Evolutionary conservation across 495 filamentous ascomycete species (phyloP), one percentile per base, ranked within the genome.

Genomic region (Xylaria grammica): DNA sequence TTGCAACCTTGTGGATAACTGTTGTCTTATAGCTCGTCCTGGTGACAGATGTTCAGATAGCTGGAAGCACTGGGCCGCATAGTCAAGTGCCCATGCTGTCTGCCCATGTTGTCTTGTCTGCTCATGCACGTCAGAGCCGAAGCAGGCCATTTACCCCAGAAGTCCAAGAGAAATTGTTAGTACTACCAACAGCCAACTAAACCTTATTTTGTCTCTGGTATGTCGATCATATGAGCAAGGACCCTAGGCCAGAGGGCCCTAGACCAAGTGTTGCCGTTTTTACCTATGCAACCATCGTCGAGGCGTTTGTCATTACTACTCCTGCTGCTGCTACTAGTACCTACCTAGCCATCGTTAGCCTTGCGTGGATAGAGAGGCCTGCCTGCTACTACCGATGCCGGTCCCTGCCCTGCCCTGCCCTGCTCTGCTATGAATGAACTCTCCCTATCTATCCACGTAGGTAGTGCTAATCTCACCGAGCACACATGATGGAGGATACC

Each of bases 81-180:
- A 46, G 42, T 59, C 56, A 59, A 59, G 56, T 59, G 56, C 11
- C 27, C n/a, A 45, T 56, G n/a, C n/a, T n/a, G n/a, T n/a, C n/a
- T n/a, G n/a, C n/a, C n/a, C n/a, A n/a, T n/a, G n/a, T n/a, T n/a
- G n/a, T n/a, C n/a, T n/a, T n/a, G n/a, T n/a, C n/a, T n/a, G n/a
- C n/a, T n/a, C n/a, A 58, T 59, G 56, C 56, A 59, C 56, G 40
- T 48, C 56, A 59, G 36, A 34, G 19, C 34, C 4, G 56, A 59
- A 29, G n/a, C 32, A 19, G 38, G 36, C 40, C 17, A 13, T 6
- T 19, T 44, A 19, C 54, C 26, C 36, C 54, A 58, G n/a, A 44
- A 42, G 40, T 42, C 7, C 24, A 19, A 44, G 19, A 22, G 19
- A 49, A 4, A 27, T 49, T 4, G 8, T 19, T 17, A 15, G 42